A percentile compares a stretch with the other conserved stretches of the same genome.
These are phyloP conservation scores for Pseudocercospora fijiensis DNA, from an alignment of 2,329 filamentous ascomycete genomes.

Conservation along the genomic window DNA sequence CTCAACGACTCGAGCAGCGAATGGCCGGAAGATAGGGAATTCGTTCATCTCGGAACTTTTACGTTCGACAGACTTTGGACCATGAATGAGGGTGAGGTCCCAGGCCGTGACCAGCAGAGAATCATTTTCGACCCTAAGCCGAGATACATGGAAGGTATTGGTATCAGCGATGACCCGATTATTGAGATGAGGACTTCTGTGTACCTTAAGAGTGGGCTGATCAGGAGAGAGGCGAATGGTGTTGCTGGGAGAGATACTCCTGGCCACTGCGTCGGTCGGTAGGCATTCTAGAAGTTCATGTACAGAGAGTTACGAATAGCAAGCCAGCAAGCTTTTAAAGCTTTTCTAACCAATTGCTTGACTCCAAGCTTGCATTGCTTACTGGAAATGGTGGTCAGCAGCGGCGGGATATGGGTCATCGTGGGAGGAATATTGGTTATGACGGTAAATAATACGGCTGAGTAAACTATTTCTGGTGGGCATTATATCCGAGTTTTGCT, in stretches of 20 bases:
- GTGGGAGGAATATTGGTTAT: too few species aligned
- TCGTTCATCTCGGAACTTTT: slow-evolving; percentile 10
- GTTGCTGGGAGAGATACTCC: slow-evolving; percentile 5
- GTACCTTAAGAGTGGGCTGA: slow-evolving; percentile 21
- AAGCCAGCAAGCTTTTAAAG: too few species aligned
- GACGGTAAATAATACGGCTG: too few species aligned
- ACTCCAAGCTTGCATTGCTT: too few species aligned
- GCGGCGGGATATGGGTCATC: too few species aligned
- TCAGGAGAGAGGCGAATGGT: slow-evolving; percentile 17
- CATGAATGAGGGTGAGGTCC: slow-evolving; percentile 15
- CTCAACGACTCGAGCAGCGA: slow-evolving; percentile 9
- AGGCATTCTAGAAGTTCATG: not conserved
- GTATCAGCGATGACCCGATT: slow-evolving; percentile 22
- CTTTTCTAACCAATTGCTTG: too few species aligned
- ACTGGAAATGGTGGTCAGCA: too few species aligned
- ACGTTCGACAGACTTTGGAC: slow-evolving; percentile 20
- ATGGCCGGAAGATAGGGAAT: slow-evolving; percentile 15
- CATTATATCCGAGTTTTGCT: too few species aligned
- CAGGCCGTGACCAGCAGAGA: slow-evolving; percentile 19
- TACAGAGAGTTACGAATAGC: too few species aligned
- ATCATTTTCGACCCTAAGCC: slow-evolving; percentile 23
- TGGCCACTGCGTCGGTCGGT: slow-evolving; percentile 4
- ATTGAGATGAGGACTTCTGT: slow-evolving; percentile 22
- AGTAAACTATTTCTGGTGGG: too few species aligned
- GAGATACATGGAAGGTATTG: slow-evolving; percentile 24